phyloP scores from a whole-genome alignment of 2,329 filamentous ascomycete species.

The Davidsoniella virescens region DNA sequence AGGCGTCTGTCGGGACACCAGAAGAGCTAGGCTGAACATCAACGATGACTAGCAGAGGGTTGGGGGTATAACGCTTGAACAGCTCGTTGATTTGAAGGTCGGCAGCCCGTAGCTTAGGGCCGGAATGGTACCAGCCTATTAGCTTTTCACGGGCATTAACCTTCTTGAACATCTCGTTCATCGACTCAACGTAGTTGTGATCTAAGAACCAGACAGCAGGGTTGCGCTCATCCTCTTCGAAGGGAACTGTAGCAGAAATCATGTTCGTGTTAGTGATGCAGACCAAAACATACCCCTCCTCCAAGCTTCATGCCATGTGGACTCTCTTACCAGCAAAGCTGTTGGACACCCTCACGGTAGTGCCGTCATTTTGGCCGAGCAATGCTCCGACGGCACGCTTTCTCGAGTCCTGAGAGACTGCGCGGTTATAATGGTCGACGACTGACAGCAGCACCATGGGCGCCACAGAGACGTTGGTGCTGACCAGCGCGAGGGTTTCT shows the following conservation, averaged over 20 bases:
- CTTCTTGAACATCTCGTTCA: constrained; percentile 99
- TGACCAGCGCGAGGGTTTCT: constrained; percentile 89
- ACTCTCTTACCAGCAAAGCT: constrained; percentile 69
- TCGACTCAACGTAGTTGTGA: constrained; percentile 97
- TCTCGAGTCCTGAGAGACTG: constrained; percentile 68
- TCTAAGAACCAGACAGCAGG: constrained; percentile 98
- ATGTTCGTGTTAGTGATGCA: constrained; percentile 11
- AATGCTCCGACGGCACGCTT: constrained; percentile 88
- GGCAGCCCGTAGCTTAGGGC: constrained; percentile 87
- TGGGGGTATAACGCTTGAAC: constrained; percentile 97
- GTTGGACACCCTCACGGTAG: constrained; percentile 93
- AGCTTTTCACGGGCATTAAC: constrained; percentile 98
- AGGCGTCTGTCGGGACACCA: constrained; percentile 92
- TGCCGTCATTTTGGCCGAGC: constrained; percentile 88
- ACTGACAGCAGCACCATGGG: constrained; percentile 93
- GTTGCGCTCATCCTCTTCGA: constrained; percentile 97
- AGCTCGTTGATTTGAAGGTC: constrained; percentile 99
- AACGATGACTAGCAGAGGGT: constrained; percentile 91
- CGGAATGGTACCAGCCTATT: constrained; percentile 99
- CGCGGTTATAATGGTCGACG: constrained; percentile 95
- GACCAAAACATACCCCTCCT: too few relatives aligned
- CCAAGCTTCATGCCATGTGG: background rate
- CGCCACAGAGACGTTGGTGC: constrained; percentile 87
- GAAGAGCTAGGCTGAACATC: constrained; percentile 97
- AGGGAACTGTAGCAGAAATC: constrained; percentile 51